These are phyloP conservation scores for Corylus avellana DNA, from an alignment of 306 rosid genomes.

Conservation along the genomic window DNA sequence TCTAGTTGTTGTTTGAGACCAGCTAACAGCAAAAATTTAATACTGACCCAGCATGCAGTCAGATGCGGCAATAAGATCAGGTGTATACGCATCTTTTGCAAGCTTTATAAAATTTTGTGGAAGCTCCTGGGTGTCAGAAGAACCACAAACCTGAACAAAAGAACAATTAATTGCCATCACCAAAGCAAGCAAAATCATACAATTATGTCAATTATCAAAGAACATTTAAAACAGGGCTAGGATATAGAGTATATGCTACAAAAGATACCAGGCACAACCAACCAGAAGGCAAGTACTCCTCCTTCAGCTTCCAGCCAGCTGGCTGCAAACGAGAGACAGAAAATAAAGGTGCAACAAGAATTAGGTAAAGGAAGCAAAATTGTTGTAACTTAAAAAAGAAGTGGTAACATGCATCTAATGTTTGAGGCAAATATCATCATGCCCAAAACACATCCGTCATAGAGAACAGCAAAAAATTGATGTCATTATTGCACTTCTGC, in stretches of 20 bases:
- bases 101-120: slow-evolving; percentile 82
- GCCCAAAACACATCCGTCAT: neutral
- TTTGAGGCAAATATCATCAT: neutral
- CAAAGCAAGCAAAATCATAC: slow-evolving; percentile 8
- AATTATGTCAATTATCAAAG: neutral
- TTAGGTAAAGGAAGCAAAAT: slow-evolving; percentile 11
- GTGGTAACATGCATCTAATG: neutral
- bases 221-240: slow-evolving; percentile 21
- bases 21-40: slow-evolving; percentile 26
- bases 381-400: neutral
- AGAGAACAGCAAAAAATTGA: neutral
- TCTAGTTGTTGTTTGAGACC: slow-evolving; percentile 23
- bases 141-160: slow-evolving; percentile 84
- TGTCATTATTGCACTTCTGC: neutral
- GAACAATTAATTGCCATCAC: slow-evolving; percentile 13
- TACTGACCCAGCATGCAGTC: slow-evolving; percentile 98
- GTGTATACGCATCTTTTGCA: slow-evolving; percentile 82
- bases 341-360: slow-evolving; percentile 13
- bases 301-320: slow-evolving; percentile 87
- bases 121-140: slow-evolving; percentile 71
- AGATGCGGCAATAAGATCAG: slow-evolving; percentile 88
- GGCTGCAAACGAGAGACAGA: slow-evolving; percentile 66
- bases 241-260: slow-evolving; percentile 18
- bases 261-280: slow-evolving; percentile 88
- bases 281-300: slow-evolving; percentile 85